Conservation (phyloP, 352 stramenopile genomes). For the Globisporangium parvum region DNA sequence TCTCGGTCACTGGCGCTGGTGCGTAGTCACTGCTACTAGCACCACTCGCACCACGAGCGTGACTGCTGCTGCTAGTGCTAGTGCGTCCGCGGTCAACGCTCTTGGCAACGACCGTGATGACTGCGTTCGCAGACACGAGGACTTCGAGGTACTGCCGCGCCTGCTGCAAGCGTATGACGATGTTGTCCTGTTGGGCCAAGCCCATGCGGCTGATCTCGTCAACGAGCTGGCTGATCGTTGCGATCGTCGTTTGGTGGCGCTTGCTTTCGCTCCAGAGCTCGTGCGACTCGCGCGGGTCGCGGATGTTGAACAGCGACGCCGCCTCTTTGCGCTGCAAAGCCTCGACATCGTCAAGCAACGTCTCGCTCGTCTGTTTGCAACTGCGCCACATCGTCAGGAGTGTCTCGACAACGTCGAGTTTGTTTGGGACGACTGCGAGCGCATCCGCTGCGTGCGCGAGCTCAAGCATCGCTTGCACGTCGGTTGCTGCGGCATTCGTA, state of each 20-base stretch:
- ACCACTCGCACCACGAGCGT: no score
- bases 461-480: slow-evolving; percentile 11
- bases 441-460: slow-evolving; percentile 22
- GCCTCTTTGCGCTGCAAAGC: slow-evolving; percentile 21
- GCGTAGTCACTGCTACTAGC: no score
- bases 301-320: slow-evolving; percentile 8
- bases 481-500: slow-evolving; percentile 1
- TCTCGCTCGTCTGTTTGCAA: slow-evolving; percentile 9
- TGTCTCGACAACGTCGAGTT: slow-evolving; percentile 18
- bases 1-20: slow-evolving; percentile 13
- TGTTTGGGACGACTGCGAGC: slow-evolving; percentile 18
- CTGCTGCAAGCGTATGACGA: slow-evolving; percentile 4
- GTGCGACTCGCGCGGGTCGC: slow-evolving; percentile 2
- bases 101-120: slow-evolving; percentile 10
- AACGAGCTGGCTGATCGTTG: slow-evolving; percentile 6
- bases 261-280: slow-evolving; percentile 11
- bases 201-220: slow-evolving; percentile 7
- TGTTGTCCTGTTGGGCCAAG: slow-evolving; percentile 3
- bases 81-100: slow-evolving; percentile 5
- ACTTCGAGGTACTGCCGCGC: slow-evolving; percentile 15
- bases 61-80: not conserved
- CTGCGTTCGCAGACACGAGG: slow-evolving; percentile 12
- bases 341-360: slow-evolving; percentile 19
- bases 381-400: slow-evolving; percentile 25
- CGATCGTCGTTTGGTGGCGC: slow-evolving; percentile 10